Evolutionary conservation across 345 rosid species (phyloP), one percentile per base, ranked within the genome.

Genomic region (Eucalyptus guilfoylei): DNA sequence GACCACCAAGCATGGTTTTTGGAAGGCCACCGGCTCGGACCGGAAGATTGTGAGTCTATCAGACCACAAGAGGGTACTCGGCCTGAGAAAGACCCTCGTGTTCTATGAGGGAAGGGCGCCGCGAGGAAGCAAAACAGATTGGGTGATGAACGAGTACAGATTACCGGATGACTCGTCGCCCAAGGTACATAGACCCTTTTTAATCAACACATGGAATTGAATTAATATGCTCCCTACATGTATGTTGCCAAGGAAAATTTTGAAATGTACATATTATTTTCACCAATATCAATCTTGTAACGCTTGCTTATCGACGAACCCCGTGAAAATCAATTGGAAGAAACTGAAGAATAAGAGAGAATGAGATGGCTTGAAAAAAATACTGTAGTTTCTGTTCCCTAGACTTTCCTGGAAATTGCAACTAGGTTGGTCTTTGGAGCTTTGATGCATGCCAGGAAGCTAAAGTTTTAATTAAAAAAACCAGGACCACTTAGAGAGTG

Each of bases 21-120:
- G 99, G 99, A 98, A 98, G 89, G 99, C 99, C 85, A 98, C 99
- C 0, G 99, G 99, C 52, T 96, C 98, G 1, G 99, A 98, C 80
- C 88, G 99, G 89, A 98, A 92, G 92, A 98, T 98, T 42, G 88
- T 95, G 87, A 94, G 94, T 90, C 89, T 94, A 26, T 92, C 97
- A 4, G 98, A 93, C 8, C 96, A 95, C 11, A 96, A 96, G 89
- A 95, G 95, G 90, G 83, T 95, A 6, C 90, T 97, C 34, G 99
- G 99, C 67, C 90, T 96, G 14, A 95, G 94, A 91, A 97, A 97
- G 90, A 97, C 99, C 11, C 98, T 97, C 49, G 99, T 97, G 91
- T 97, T 97, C 94, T 97, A 96, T 37, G 55, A 86, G 91, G 99
- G 99, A 24, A 94, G 98, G 92, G 98, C 99, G 8, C 99, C 99